These are phyloP conservation scores for Sugiyamaella neomexicana DNA, from an alignment of 1,139 yeast genomes.

Conservation along the genomic window DNA sequence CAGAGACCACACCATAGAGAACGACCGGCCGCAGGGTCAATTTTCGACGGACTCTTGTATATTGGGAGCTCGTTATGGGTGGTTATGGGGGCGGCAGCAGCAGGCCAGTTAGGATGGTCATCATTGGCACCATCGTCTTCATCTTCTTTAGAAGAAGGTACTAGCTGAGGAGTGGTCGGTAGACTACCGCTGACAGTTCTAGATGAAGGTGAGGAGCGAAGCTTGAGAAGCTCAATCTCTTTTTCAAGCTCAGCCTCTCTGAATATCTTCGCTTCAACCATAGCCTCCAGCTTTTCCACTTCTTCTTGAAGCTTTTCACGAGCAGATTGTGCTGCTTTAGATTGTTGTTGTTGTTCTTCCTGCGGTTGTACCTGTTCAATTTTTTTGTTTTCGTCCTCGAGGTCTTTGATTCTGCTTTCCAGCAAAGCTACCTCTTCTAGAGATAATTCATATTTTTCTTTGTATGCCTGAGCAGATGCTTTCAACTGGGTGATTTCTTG, in stretches of 20 bases:
- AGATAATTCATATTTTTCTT: neutral
- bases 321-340: neutral
- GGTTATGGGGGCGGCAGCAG: neutral
- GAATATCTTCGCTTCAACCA: constrained; percentile 37
- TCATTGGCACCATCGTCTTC: constrained; percentile 34
- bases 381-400: constrained; percentile 22
- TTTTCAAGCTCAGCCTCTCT: constrained; percentile 36
- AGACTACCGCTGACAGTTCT: constrained; percentile 12
- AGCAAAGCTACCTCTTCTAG: neutral
- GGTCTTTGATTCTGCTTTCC: neutral
- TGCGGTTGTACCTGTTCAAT: constrained; percentile 9
- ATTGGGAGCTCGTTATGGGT: constrained; percentile 5
- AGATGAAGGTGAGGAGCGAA: constrained; percentile 23
- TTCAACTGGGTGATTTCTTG: constrained; percentile 14
- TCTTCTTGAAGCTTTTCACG: constrained; percentile 28
- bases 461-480: constrained; percentile 19
- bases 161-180: constrained; percentile 12
- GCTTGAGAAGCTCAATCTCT: constrained; percentile 37
- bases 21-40: constrained; percentile 75
- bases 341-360: neutral
- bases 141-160: constrained; percentile 1
- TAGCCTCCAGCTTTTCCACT: constrained; percentile 34
- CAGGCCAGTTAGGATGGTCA: neutral
- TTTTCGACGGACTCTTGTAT: constrained; percentile 33
- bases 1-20: constrained; percentile 88